Conservation (phyloP, 768 basidiomycete genomes). For the Udeniomyces megalosporus region DNA sequence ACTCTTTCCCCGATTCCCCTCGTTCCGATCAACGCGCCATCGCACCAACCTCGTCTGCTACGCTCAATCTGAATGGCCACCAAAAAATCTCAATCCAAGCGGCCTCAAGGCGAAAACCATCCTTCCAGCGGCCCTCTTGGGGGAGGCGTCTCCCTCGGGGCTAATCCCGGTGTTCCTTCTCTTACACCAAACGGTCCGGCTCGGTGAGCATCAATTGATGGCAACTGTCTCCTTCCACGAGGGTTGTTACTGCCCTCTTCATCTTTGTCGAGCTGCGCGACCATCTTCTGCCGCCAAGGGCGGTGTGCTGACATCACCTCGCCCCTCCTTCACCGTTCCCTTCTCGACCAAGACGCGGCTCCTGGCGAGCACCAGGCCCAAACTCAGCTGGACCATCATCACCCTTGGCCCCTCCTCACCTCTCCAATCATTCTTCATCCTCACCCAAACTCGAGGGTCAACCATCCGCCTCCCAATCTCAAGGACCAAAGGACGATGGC, state of each 20-base stretch:
- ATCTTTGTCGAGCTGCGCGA: too few species aligned
- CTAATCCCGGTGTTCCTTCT: neutral
- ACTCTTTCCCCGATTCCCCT: neutral
- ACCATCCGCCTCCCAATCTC: neutral
- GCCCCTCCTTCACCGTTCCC: too few species aligned
- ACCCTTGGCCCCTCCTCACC: too few species aligned
- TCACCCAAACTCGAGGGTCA: neutral
- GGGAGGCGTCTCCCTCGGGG: neutral
- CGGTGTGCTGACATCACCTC: too few species aligned
- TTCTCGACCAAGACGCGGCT: slow-evolving; percentile 4
- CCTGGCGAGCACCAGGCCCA: too few species aligned
- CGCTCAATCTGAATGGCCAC: neutral
- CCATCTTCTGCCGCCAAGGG: too few species aligned
- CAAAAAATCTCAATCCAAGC: neutral
- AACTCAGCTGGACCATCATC: too few species aligned
- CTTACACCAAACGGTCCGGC: neutral
- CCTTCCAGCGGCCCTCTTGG: neutral
- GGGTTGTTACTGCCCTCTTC: too few species aligned
- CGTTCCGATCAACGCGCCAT: neutral
- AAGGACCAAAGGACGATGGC: neutral
- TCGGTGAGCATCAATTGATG: too few species aligned
- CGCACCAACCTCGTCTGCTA: neutral
- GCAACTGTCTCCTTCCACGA: too few species aligned
- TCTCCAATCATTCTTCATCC: too few species aligned
- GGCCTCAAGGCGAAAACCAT: neutral